A percentile compares a stretch with the other conserved stretches of the same genome.
These are phyloP conservation scores for Schoenoplectus tabernaemontani DNA, from an alignment of 202 grass and related monocot genomes.

Conservation along the genomic window DNA sequence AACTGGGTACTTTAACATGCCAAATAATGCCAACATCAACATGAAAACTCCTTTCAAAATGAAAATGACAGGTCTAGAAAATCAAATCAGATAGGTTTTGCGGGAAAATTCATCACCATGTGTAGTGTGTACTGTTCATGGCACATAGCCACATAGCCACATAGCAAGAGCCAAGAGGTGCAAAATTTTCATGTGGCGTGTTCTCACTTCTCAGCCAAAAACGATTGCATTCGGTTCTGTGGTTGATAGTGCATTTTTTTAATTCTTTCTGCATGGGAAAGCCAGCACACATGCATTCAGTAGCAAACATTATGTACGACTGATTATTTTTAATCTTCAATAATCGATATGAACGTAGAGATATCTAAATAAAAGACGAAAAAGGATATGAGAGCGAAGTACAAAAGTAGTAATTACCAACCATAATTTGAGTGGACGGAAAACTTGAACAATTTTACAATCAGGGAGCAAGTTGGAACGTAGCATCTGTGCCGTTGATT, in stretches of 20 bases:
- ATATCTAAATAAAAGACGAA: background rate
- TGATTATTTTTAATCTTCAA: background rate
- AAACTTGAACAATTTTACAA: background rate
- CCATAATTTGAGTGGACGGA: background rate
- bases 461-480: background rate
- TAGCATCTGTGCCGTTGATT: background rate
- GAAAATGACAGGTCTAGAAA: no score
- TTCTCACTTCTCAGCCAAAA: background rate
- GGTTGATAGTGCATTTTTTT: no score
- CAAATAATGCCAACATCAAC: background rate
- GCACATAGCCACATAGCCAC: no score
- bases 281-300: background rate
- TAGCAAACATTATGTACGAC: background rate
- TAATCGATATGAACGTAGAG: background rate
- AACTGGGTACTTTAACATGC: background rate
- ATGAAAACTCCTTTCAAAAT: background rate
- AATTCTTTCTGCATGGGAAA: background rate
- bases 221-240: background rate
- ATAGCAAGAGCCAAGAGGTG: background rate
- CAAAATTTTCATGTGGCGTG: background rate
- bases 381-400: background rate
- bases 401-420: background rate
- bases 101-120: background rate
- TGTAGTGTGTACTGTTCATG: background rate
- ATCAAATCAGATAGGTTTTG: background rate